Base-by-base conservation (phyloP, 2,329 filamentous ascomycete species). In the Chalara sp. region DNA sequence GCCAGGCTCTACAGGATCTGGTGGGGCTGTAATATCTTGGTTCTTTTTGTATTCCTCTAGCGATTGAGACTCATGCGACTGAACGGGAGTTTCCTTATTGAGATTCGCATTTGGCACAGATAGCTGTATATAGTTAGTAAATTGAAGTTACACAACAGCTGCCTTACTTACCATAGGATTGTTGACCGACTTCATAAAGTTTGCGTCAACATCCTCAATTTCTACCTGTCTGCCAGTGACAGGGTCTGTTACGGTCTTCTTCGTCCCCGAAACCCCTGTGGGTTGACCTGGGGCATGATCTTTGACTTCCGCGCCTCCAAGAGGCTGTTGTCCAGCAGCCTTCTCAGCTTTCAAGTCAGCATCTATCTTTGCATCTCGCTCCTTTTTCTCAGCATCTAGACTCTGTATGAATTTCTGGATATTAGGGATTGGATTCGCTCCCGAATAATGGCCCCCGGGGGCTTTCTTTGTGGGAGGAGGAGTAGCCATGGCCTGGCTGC, bases 61-160 rank as follows among this genome's bases (percentile, higher is more conserved):
- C 0, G 83, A 83, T 65, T 95, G 88, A 1, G 76, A 75, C 0
- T 84, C 68, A 1, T 87, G 80, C 1, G 88, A 89, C 63, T 86
- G 81, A 35, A 89, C 76, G 0, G 87, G 77, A 4, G 88, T 86
- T 3, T 80, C 73, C 65, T 87, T 91, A 56, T 83, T 80, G 2
- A 97, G 71, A 62, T 96, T 96, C 41, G 89, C 87, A 67, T 96
- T 97, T 13, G 92, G 92, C 1, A 97, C 81, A 1, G 87, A 89
- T 11, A 96, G 69, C 80, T 89, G 60, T 6, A 6, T 32, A 10
- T 35, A 29, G 33, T n/a, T 52, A 21, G 52, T 45, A 32, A 8
- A 6, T 6, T 3, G 5, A 6, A 21, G 5, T 5, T 42, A 50
- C 41, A 52, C 30, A 48, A 50, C 48, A 48, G 46, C 21, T 29